Evolutionary conservation across 2,329 filamentous ascomycete species (phyloP), one percentile per base, ranked within the genome.

Genomic region (Aspergillus brunneoviolaceus): DNA sequence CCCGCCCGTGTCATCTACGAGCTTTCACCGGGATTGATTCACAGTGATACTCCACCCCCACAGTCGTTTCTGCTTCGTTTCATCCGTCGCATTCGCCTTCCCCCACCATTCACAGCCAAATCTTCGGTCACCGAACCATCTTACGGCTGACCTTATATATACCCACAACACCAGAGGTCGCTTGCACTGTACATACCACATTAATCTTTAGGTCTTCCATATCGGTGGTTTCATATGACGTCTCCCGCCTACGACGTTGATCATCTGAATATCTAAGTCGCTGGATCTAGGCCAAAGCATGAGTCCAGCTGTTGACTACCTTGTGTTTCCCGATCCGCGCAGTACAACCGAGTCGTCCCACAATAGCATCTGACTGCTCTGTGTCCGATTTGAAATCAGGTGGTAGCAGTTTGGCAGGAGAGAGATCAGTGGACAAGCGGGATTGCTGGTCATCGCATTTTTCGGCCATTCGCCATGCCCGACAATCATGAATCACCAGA

Each of bases 381-480:
- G 53, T 33, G 19, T 55, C 33, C 14, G 11, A 49, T 16, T 57
- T 49, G 31, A 35, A 31, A 27, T 39, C 16, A 12, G 55, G n/a
- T 27, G 12, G 16, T 29, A 45, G 31, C 27, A 48, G 42, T 29
- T 27, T 51, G 50, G 48, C 31, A 51, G 51, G 54, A 51, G 33
- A 11, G 25, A 42, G 49, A 42, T 48, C 54, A 39, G 12, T 50
- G 16, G 23, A 48, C 23, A 51, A 16, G 35, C 23, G 48, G 49
- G 35, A 33, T 31, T 51, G 10, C 29, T 29, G 48, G 48, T 29
- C 19, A 47, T 49, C 21, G 16, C 33, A 47, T 19, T 31, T 9
- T 16, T 3, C 35, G 58, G 10, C 33, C 39, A 19, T 31, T 58
- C 59, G 63, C 55, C 51, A 68, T 68, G 66, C 57, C 66, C 42